A percentile compares a stretch with the other conserved stretches of the same genome.
Evolutionary conservation across 495 filamentous ascomycete genomes (phyloP).

Genomic region (Penicilliopsis zonata): DNA sequence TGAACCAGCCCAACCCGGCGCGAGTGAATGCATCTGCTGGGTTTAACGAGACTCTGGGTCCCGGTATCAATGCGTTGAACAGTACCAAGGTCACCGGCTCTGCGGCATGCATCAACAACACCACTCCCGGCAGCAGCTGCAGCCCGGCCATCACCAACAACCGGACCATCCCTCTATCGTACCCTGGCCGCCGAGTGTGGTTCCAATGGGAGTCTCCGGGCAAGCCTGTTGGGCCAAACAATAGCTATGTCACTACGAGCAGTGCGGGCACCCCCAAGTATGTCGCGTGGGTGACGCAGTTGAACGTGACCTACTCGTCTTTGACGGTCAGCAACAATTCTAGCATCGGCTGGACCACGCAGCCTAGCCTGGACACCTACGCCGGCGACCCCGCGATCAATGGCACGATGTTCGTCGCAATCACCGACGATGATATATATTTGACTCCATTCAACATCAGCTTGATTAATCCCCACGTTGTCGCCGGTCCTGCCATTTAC

Average conservation of each 20-base stretch:
- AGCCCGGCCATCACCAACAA: conserved; percentile 53
- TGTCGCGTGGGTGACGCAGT: conserved; percentile 70
- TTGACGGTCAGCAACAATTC: conserved; percentile 38
- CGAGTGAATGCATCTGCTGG: conserved; percentile 38
- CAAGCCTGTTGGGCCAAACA: conserved; percentile 62
- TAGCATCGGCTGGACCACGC: conserved; percentile 52
- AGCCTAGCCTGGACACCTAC: conserved; percentile 52
- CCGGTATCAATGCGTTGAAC: conserved; percentile 22
- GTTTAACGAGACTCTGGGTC: conserved; percentile 18
- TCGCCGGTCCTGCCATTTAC: conserved; percentile 62
- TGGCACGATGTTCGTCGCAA: conserved; percentile 65
- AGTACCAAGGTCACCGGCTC: conserved; percentile 20
- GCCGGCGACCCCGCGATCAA: conserved; percentile 60
- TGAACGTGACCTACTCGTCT: conserved; percentile 74
- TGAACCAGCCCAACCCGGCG: conserved; percentile 67
- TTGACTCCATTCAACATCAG: conserved; percentile 69
- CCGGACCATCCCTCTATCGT: conserved; percentile 55
- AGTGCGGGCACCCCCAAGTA: conserved; percentile 46
- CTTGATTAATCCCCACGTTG: conserved; percentile 64
- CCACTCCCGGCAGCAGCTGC: conserved; percentile 42
- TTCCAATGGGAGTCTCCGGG: conserved; percentile 67
- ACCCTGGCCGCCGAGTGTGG: conserved; percentile 59
- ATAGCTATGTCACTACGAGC: conserved; percentile 59
- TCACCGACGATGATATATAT: conserved; percentile 57
- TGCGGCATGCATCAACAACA: conserved; percentile 39